Base-by-base conservation (phyloP, 2,329 filamentous ascomycete species). In the Fusarium floridanum region DNA sequence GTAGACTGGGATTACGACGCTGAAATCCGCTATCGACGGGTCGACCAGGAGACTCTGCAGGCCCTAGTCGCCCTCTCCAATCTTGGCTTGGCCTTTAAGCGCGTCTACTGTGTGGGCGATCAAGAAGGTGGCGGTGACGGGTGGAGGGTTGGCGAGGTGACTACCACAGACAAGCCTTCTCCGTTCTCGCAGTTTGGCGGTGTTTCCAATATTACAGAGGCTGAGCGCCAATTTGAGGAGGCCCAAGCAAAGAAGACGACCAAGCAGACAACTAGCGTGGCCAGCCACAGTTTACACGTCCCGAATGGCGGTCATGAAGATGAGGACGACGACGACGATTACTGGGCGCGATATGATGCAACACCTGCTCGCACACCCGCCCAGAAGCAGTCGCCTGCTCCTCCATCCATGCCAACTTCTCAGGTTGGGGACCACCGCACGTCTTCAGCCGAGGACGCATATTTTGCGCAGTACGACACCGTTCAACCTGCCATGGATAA, bases 401-500 rank as follows among this genome's bases (percentile, higher is more conserved):
- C 92, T 77, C 64, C 80, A 16, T 76, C 76, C 64, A 79, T 71
- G 60, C 67, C 80, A 9, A 80, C 82, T 22, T 73, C 77, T 17
- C 62, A 77, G 39, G 67, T 61, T 14, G 68, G 64, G 29, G 61
- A 79, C 37, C 77, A 77, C 63, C 75, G 76, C 24, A 76, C 61
- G 41, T 72, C 82, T 11, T 84, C 85, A 9, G 85, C 86, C 22
- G 93, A 95, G 71, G 90, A 92, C 56, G 91, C 91, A 50, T 96
- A 96, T 82, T 96, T 91, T 81, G 90, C 92, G 20, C 91, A 92
- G 80, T 96, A 97, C 81, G 91, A 93, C 76, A 86, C 90, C 72
- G 93, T 96, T 10, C 94, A 96, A 80, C 93, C 94, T 3, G 93
- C 93, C 36, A 91, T 96, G 86, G 94, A 96, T 82, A 91, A 90